Evolutionary conservation across 495 filamentous ascomycete genomes (phyloP).

Genomic region (Aspergillus conjunctus): DNA sequence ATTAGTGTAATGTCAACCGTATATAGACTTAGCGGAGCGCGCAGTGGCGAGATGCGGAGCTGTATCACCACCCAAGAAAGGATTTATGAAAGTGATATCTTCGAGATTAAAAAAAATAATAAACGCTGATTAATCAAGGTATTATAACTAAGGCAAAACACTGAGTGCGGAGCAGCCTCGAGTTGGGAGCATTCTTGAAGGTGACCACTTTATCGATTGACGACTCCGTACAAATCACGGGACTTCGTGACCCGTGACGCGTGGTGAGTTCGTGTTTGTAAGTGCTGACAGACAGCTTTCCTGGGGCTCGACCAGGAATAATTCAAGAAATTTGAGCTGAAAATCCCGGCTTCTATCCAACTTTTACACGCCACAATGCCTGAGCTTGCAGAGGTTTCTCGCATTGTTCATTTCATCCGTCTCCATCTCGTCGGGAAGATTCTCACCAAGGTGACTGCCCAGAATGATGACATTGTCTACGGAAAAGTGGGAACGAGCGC

Average conservation of each 20-base stretch:
- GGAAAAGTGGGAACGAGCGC: constrained; percentile 84
- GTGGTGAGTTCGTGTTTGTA: constrained; percentile 12
- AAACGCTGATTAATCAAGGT: neutral
- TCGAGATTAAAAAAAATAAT: neutral
- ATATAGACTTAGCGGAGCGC: neutral
- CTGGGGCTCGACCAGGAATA: neutral
- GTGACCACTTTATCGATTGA: neutral
- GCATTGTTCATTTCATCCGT: constrained; percentile 80
- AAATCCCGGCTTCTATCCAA: neutral
- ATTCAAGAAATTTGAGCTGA: neutral
- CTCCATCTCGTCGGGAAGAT: constrained; percentile 82
- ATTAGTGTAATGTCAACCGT: neutral
- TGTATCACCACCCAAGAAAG: neutral
- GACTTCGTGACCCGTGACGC: constrained; percentile 28
- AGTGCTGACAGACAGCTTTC: constrained; percentile 7
- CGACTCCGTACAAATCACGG: constrained; percentile 22
- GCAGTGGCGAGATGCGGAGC: neutral
- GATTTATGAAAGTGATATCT: neutral
- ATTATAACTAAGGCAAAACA: no score
- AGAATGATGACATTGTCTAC: constrained; percentile 80
- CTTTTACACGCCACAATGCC: constrained; percentile 57
- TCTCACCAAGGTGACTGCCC: constrained; percentile 66
- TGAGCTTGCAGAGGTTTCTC: constrained; percentile 83
- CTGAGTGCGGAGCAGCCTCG: no score
- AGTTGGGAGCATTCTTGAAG: no score